A percentile compares a stretch with the other conserved stretches of the same genome.
Conservation (phyloP, 1,139 yeast species). For the Wickerhamomyces sp. region DNA sequence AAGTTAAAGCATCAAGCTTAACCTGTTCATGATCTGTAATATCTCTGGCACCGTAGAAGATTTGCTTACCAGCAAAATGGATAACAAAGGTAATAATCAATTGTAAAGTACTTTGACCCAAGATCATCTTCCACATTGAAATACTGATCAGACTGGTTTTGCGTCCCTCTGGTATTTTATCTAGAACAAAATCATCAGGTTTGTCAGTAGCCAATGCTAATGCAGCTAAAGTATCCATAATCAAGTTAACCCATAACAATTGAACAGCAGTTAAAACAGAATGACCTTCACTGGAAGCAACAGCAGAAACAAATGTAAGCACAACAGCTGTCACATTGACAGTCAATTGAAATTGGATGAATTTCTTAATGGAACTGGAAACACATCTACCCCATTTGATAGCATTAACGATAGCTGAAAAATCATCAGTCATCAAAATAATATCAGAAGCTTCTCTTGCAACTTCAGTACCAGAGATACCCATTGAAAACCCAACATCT, state of each 20-base stretch:
- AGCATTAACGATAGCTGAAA: slow-evolving; percentile 94
- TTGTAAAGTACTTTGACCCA: slow-evolving; percentile 82
- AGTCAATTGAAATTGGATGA: slow-evolving; percentile 92
- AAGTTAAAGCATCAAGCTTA: slow-evolving; percentile 78
- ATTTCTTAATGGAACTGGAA: slow-evolving; percentile 88
- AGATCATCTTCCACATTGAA: slow-evolving; percentile 98
- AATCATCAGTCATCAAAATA: slow-evolving; percentile 92
- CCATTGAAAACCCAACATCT: slow-evolving; percentile 93
- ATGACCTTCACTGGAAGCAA: slow-evolving; percentile 68
- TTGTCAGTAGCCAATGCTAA: slow-evolving; percentile 97
- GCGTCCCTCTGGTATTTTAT: slow-evolving; percentile 83
- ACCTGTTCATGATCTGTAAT: slow-evolving; percentile 44
- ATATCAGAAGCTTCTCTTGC: slow-evolving; percentile 96
- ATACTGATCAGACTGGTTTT: slow-evolving; percentile 74
- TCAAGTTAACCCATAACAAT: slow-evolving; percentile 92
- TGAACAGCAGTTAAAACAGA: slow-evolving; percentile 97
- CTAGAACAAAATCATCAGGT: slow-evolving; percentile 76
- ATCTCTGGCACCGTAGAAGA: slow-evolving; percentile 45
- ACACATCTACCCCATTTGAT: slow-evolving; percentile 99
- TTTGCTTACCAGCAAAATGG: slow-evolving; percentile 68
- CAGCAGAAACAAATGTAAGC: slow-evolving; percentile 90
- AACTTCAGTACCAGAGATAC: slow-evolving; percentile 89
- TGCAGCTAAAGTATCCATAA: slow-evolving; percentile 98
- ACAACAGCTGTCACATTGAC: slow-evolving; percentile 95
- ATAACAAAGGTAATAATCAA: slow-evolving; percentile 71